Base-by-base conservation (phyloP, 2,329 filamentous ascomycete species). In the Microsporum audouinii region DNA sequence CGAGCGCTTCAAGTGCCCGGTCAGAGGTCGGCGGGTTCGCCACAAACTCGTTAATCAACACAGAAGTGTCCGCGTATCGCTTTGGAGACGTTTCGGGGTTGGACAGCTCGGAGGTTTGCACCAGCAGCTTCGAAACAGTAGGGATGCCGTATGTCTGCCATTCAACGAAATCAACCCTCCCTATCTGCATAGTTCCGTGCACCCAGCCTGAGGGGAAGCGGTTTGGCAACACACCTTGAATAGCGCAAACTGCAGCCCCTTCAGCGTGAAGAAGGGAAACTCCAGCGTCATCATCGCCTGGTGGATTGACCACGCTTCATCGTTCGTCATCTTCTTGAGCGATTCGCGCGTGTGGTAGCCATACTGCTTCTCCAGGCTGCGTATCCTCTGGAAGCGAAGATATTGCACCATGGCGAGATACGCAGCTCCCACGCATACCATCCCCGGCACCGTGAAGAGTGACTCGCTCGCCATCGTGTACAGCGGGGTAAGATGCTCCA, bases 221-320 rank as follows among this genome's bases (percentile, higher is more conserved):
- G n/a, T 0, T 27, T n/a, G 29, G 10, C 5, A 12, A 34, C 71
- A 39, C 62, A 80, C 80, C 71, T 79, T 80, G 68, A 85, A 84
- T 4, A 86, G 73, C 0, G 83, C 82, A 68, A 85, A 84, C 60
- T 83, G 78, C 3, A 84, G 70, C 1, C 80, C 75, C 57, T 79
- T 82, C 10, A 75, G 68, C 59, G 73, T 78, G 0, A 78, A 75
- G 56, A 75, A 78, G 0, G 83, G 83, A 63, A 86, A 86, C 65
- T 86, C 83, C 2, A 80, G 71, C 57, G 79, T 71, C 1, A 72
- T 69, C 1, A 83, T 60, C 23, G 72, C 71, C 58, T 70, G 72
- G 41, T 79, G 72, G 56, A 85, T 83, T 45, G 75, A 68, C 61
- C 73, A 80, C 1, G 82, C 81, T 53, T 84, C 76, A 31, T 78